phyloP scores from a whole-genome alignment of 108 stramenopile species.

The Nitzschia putrida region DNA sequence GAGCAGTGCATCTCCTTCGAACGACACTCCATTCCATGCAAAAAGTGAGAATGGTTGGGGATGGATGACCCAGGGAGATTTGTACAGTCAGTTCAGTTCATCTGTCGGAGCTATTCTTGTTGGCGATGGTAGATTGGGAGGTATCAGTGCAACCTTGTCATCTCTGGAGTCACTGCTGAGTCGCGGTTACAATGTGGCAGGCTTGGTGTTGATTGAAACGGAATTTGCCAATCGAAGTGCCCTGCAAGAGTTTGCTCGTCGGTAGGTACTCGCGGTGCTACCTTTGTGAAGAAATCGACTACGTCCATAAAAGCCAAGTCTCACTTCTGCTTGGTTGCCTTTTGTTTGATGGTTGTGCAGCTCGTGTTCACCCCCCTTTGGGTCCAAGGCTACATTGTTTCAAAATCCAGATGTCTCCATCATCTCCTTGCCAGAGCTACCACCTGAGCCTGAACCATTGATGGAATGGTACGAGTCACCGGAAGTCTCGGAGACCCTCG shows the following conservation, averaged over 20 bases:
- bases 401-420: constrained; percentile 51
- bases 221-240: constrained; percentile 53
- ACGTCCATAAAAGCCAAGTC: too few species aligned
- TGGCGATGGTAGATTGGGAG: constrained; percentile 92
- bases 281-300: too few species aligned
- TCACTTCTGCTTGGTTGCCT: not conserved
- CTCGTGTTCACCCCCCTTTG: constrained; percentile 19
- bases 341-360: not conserved
- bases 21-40: constrained; percentile 41
- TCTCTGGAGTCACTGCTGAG: constrained; percentile 81
- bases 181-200: constrained; percentile 86
- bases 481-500: constrained; percentile 36
- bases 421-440: constrained; percentile 68
- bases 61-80: constrained; percentile 93
- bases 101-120: constrained; percentile 81
- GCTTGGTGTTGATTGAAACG: constrained; percentile 68
- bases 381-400: constrained; percentile 22
- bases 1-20: constrained; percentile 76
- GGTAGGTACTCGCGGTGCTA: constrained; percentile 27
- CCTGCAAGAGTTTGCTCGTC: constrained; percentile 55
- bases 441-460: constrained; percentile 71
- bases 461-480: constrained; percentile 64
- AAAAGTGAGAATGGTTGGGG: constrained; percentile 56
- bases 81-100: constrained; percentile 62
- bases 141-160: constrained; percentile 82